Evolutionary conservation across 2,329 filamentous ascomycete species (phyloP), one percentile per base, ranked within the genome.

Genomic region (Aotearoamyces nothofagi): DNA sequence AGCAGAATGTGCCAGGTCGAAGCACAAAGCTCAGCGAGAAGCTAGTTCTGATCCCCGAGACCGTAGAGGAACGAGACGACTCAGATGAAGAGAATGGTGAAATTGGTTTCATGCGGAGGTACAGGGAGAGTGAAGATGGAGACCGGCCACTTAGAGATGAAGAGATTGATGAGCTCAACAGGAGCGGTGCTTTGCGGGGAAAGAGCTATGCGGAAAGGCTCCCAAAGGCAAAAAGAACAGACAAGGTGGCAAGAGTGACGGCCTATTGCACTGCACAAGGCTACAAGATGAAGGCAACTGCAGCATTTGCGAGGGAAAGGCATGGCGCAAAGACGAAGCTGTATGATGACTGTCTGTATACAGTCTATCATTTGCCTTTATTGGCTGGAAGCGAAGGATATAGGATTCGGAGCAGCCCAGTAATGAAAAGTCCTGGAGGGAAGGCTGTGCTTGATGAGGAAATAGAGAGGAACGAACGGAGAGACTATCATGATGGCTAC

Each of bases 301-400:
- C 86, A 9, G 72, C 81, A 17, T 98, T 98, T 49, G 62, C 94
- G 36, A 78, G 80, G 42, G 80, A 81, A 39, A 78, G 77, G 45
- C 90, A 98, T 55, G 76, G 79, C 17, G 87, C 86, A 1, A 78
- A 84, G 55, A 92, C 87, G 9, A 98, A 98, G 55, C 64, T 96
- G 4, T 98, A 98, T 54, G 90, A 98, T 52, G 90, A 98, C 53
- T 98, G 90, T 48, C 61, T 98, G 14, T 98, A 98, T 50, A 82
- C 78, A 15, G 87, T 93, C 26, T 98, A 98, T 52, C 86, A 94
- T 49, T 59, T 94, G 16, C 90, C 90, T 4, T 58, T 98, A 10
- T 61, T 96, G 30, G 78, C 82, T 3, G 90, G 87, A 1, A 71
- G 63, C 26, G 84, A 92, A 27, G 87, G 90, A 1, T 94, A 86